phyloP scores from a whole-genome alignment of 352 stramenopile genomes.

The Nothophytophthora sp. region DNA sequence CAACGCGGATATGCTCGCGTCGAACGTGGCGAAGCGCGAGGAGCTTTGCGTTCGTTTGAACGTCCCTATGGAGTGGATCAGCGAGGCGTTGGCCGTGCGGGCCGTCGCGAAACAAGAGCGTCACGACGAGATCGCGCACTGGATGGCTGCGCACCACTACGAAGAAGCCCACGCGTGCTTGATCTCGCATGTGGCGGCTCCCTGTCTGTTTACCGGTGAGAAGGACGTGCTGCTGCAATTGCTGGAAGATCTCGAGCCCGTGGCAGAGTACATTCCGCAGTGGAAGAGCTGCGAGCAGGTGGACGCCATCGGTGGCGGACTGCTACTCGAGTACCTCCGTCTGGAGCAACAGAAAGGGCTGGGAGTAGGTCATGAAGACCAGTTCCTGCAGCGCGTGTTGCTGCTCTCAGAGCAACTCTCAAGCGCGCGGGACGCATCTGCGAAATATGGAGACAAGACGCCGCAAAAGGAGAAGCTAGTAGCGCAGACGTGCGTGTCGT shows the following conservation, averaged over 20 bases:
- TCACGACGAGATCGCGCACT: conserved; percentile 74
- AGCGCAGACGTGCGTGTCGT: conserved; percentile 53
- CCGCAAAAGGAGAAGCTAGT: conserved; percentile 27
- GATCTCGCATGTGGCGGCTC: conserved; percentile 55
- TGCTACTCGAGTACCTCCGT: conserved; percentile 72
- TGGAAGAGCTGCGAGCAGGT: conserved; percentile 58
- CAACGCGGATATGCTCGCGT: conserved; percentile 57
- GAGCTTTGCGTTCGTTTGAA: conserved; percentile 49
- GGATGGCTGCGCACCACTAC: conserved; percentile 60
- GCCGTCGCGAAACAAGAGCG: conserved; percentile 45
- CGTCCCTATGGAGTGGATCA: conserved; percentile 68
- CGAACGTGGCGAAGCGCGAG: conserved; percentile 37
- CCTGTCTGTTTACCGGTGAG: conserved; percentile 65
- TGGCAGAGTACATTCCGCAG: conserved; percentile 50
- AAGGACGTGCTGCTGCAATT: conserved; percentile 57
- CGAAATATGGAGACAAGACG: conserved; percentile 13
- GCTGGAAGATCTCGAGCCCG: conserved; percentile 59
- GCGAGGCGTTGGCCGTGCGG: conserved; percentile 64
- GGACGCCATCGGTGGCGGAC: conserved; percentile 53
- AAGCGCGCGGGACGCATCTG: conserved; percentile 33
- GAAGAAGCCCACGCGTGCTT: conserved; percentile 68
- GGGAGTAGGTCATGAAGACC: conserved; percentile 48
- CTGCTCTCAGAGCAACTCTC: conserved; percentile 57
- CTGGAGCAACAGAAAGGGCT: conserved; percentile 64
- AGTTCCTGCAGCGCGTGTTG: conserved; percentile 64